These are phyloP conservation scores for Rosa multiflora DNA, from an alignment of 306 rosid species.

Conservation along the genomic window DNA sequence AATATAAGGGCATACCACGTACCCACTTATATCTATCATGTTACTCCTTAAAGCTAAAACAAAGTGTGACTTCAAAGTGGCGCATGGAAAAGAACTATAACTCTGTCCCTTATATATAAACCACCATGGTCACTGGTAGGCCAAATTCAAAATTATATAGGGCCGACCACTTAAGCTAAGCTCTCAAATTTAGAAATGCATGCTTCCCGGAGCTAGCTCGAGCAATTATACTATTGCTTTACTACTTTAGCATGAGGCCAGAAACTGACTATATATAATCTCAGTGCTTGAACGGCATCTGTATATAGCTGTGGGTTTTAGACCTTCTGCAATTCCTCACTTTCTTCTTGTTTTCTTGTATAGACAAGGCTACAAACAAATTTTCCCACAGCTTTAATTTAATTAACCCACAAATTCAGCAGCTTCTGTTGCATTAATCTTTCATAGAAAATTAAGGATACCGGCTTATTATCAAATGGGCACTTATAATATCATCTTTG, in stretches of 20 bases:
- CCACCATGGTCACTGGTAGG: slow-evolving; percentile 15
- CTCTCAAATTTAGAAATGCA: slow-evolving; percentile 12
- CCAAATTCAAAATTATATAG: neutral
- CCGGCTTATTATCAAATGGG: neutral
- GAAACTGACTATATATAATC: neutral
- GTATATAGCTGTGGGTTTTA: neutral
- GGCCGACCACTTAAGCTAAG: slow-evolving; percentile 5
- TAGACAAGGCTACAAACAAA: neutral
- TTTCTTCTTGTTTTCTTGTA: slow-evolving; percentile 2
- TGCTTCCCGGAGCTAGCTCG: neutral
- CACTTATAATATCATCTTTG: neutral
- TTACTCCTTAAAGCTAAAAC: neutral
- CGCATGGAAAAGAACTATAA: slow-evolving; percentile 12
- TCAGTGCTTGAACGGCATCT: slow-evolving; percentile 1
- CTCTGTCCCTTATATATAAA: slow-evolving; percentile 12
- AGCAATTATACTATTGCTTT: slow-evolving; percentile 3
- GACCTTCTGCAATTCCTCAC: slow-evolving; percentile 1
- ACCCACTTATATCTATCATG: neutral
- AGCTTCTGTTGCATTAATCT: neutral
- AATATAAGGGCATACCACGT: neutral
- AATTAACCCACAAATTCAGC: neutral
- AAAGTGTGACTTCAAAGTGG: neutral
- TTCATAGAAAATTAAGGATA: neutral
- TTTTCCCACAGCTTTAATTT: neutral
- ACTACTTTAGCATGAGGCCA: neutral